phyloP scores from a whole-genome alignment of 2,329 filamentous ascomycete genomes.

The Pyricularia sp. region DNA sequence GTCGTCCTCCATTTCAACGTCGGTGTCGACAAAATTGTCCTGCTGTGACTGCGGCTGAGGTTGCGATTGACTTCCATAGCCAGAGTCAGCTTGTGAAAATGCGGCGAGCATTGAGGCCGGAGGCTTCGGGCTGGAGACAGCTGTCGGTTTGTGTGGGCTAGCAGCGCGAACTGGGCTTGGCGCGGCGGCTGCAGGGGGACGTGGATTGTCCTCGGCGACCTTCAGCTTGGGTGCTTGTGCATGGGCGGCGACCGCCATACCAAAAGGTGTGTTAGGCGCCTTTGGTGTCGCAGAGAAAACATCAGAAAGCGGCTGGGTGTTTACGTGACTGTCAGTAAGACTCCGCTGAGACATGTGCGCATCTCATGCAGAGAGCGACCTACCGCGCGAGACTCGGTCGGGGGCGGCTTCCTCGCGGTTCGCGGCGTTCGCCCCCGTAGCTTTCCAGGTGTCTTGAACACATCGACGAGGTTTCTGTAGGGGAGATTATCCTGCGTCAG shows the following conservation, averaged over 20 bases:
- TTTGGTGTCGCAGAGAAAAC: slow-evolving; percentile 48
- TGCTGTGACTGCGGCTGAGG: neutral
- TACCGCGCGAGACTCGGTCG: slow-evolving; percentile 55
- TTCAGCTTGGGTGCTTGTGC: slow-evolving; percentile 48
- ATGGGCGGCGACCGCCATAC: slow-evolving; percentile 17
- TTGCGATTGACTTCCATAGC: slow-evolving; percentile 58
- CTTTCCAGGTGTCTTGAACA: slow-evolving; percentile 92
- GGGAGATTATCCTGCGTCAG: neutral
- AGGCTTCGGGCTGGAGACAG: slow-evolving; percentile 20
- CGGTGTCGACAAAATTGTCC: neutral
- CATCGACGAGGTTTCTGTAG: slow-evolving; percentile 74
- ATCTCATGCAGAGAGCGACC: slow-evolving; percentile 19
- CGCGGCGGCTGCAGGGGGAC: slow-evolving; percentile 14
- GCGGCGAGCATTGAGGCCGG: slow-evolving; percentile 16
- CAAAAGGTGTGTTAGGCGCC: slow-evolving; percentile 38
- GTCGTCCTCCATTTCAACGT: slow-evolving; percentile 22
- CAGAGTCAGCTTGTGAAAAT: slow-evolving; percentile 48
- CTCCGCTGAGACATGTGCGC: neutral
- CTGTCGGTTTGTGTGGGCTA: slow-evolving; percentile 22
- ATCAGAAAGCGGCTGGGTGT: slow-evolving; percentile 45
- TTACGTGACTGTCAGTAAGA: slow-evolving; percentile 16
- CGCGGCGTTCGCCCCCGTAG: slow-evolving; percentile 73
- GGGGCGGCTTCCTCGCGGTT: slow-evolving; percentile 50
- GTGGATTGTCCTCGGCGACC: slow-evolving; percentile 41
- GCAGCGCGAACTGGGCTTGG: slow-evolving; percentile 19